These are phyloP conservation scores for Aristolochia contorta DNA, from an alignment of 164 flowering plant genomes.

Conservation along the genomic window DNA sequence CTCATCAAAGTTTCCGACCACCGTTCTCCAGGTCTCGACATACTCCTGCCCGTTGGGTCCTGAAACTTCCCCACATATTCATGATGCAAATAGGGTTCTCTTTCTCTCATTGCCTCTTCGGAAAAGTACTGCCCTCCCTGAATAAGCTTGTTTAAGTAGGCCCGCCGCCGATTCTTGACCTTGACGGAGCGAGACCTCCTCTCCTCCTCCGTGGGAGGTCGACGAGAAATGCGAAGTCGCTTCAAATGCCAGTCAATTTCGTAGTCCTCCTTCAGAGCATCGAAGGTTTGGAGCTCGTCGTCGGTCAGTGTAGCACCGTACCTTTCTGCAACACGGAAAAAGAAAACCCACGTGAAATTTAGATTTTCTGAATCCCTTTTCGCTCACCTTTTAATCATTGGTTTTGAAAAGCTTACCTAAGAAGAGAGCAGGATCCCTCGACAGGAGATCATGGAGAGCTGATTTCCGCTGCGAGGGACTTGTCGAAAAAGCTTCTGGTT, in stretches of 20 bases:
- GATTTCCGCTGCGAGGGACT: slow-evolving; percentile 49
- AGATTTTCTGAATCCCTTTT: too few species aligned
- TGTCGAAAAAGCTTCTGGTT: slow-evolving; percentile 25
- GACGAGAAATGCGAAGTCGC: slow-evolving; percentile 38
- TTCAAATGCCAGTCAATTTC: slow-evolving; percentile 83
- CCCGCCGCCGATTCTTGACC: slow-evolving; percentile 80
- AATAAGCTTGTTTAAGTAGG: slow-evolving; percentile 57
- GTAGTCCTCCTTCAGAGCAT: slow-evolving; percentile 52
- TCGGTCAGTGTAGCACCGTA: slow-evolving; percentile 54
- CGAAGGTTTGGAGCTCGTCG: slow-evolving; percentile 62
- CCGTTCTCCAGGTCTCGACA: slow-evolving; percentile 87
- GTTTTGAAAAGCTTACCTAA: slow-evolving; percentile 37
- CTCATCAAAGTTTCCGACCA: slow-evolving; percentile 93
- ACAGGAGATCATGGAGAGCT: slow-evolving; percentile 67
- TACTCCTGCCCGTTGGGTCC: slow-evolving; percentile 57
- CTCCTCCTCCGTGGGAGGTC: slow-evolving; percentile 64
- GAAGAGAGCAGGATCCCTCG: slow-evolving; percentile 73
- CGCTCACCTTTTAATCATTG: background rate
- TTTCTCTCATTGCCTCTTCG: slow-evolving; percentile 95
- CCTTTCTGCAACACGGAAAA: slow-evolving; percentile 35
- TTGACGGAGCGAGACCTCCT: slow-evolving; percentile 32
- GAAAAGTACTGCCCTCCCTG: slow-evolving; percentile 76
- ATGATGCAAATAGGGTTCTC: slow-evolving; percentile 93
- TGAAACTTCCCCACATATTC: slow-evolving; percentile 89
- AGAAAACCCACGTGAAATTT: background rate